Evolutionary conservation across 352 stramenopile species (phyloP).

Genomic region (Thalassiosira hispida): DNA sequence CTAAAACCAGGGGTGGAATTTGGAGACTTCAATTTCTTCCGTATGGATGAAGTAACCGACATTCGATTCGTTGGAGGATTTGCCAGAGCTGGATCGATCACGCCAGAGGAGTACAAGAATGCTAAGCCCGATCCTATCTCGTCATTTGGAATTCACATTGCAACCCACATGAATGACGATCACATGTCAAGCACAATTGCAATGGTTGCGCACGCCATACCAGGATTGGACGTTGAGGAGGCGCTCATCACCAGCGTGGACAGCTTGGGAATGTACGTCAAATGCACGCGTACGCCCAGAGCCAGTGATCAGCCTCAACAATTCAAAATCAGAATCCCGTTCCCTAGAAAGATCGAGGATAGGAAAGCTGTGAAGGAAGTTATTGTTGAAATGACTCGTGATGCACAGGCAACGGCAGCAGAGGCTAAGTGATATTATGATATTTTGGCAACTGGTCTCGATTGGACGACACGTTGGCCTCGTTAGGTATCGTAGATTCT

Average conservation of each 20-base stretch:
- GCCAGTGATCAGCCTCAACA: conserved; percentile 74
- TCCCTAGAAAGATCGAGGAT: conserved; percentile 70
- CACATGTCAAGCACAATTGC: conserved; percentile 79
- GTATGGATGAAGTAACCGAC: conserved; percentile 77
- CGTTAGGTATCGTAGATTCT: no score
- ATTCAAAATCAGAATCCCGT: conserved; percentile 85
- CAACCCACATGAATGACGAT: conserved; percentile 87
- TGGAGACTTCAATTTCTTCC: conserved; percentile 85
- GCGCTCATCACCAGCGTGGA: conserved; percentile 84
- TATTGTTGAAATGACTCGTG: conserved; percentile 85
- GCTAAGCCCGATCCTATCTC: conserved; percentile 75
- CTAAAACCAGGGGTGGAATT: conserved; percentile 63
- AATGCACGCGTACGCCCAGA: conserved; percentile 74
- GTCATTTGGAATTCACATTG: conserved; percentile 72
- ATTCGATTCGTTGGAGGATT: conserved; percentile 86
- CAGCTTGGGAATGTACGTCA: conserved; percentile 84
- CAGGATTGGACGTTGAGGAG: conserved; percentile 69
- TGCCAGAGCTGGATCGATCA: conserved; percentile 78
- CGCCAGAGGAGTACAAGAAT: conserved; percentile 73
- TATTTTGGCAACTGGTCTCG: no score
- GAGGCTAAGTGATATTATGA: conserved; percentile 18
- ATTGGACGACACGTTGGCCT: no score
- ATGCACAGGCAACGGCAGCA: conserved; percentile 19
- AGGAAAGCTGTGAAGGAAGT: conserved; percentile 80
- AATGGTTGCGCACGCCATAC: conserved; percentile 79